A percentile compares a stretch with the other conserved stretches of the same genome.
Conservation (phyloP, 2,329 filamentous ascomycete genomes). For the Teratosphaeria viscida region DNA sequence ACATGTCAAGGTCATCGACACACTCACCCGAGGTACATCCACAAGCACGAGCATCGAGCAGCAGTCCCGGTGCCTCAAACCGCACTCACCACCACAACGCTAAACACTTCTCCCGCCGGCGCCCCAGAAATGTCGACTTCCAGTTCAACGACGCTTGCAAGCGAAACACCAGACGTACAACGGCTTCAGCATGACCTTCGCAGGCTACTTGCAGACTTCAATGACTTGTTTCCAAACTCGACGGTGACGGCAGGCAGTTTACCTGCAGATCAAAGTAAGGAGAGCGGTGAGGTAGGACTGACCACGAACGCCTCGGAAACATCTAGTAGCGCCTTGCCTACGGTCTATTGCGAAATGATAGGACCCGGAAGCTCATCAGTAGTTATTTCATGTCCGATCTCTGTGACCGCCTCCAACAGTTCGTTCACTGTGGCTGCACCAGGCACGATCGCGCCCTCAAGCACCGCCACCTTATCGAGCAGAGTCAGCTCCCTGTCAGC, state of each 20-base stretch:
- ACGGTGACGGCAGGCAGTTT: not conserved
- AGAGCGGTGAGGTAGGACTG: too few species aligned
- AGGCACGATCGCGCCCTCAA: not conserved
- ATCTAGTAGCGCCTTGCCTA: not conserved
- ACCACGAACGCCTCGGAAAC: not conserved
- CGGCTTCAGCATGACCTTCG: not conserved
- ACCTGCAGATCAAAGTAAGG: not conserved
- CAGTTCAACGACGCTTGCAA: not conserved
- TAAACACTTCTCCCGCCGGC: not conserved
- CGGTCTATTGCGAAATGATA: not conserved
- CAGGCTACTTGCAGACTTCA: not conserved
- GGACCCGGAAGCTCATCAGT: not conserved
- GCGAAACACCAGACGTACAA: not conserved
- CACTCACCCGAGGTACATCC: not conserved
- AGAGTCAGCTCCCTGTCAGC: too few species aligned
- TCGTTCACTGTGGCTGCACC: not conserved
- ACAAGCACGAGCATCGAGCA: conserved; percentile 2
- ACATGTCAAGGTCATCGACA: not conserved
- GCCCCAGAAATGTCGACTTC: not conserved
- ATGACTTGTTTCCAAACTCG: not conserved
- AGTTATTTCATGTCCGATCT: not conserved
- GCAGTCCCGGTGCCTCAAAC: not conserved
- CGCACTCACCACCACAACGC: not conserved
- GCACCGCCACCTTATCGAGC: too few species aligned
- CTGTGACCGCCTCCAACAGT: not conserved